Percentiles rank a stretch among this genome's conserved stretches.
These are phyloP conservation scores for Besnoitia besnoiti DNA, from an alignment of 169 alveolate genomes.

Conservation along the genomic window DNA sequence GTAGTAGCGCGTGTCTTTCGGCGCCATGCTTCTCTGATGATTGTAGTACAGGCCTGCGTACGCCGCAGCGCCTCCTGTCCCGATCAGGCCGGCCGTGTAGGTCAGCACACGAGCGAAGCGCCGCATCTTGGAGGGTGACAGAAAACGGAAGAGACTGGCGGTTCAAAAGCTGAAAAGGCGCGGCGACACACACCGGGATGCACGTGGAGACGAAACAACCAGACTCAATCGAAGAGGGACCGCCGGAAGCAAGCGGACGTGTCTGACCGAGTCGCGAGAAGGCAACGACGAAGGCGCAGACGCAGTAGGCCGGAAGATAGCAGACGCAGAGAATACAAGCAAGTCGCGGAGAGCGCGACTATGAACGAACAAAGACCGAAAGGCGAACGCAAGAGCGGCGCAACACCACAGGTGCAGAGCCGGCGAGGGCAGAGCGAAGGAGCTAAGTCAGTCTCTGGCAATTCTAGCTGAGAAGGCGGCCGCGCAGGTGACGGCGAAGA, in stretches of 20 bases:
- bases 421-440: not conserved
- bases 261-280: not conserved
- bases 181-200: not conserved
- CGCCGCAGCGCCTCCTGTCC: not conserved
- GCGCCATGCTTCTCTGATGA: not conserved
- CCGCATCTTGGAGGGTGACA: not conserved
- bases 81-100: not conserved
- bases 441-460: not conserved
- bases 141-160: not conserved
- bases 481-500: too few relatives aligned
- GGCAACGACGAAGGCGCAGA: not conserved
- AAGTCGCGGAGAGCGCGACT: not conserved
- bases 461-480: too few relatives aligned
- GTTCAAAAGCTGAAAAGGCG: not conserved
- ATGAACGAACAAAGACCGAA: not conserved
- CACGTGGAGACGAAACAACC: not conserved
- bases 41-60: not conserved
- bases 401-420: too few relatives aligned
- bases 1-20: constrained; percentile 9
- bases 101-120: not conserved
- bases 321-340: not conserved
- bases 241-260: not conserved
- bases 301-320: too few relatives aligned
- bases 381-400: too few relatives aligned
- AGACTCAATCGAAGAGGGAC: too few relatives aligned